Conservation (phyloP, 257 asterid genomes). For the Solanum sejunctum region DNA sequence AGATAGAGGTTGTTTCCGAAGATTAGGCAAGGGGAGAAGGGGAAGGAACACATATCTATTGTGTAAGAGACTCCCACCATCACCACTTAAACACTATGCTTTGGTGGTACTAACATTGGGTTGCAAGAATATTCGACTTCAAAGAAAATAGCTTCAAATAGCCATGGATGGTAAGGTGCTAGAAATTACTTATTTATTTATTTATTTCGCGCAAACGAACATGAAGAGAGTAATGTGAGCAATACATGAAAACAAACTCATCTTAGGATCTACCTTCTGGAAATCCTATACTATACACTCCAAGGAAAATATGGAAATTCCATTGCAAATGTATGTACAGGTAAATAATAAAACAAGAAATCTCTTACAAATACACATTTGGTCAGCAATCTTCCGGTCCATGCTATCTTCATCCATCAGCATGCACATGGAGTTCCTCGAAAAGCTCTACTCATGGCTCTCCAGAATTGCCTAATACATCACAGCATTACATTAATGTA, state of each 20-base stretch:
- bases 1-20: neutral
- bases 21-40: neutral
- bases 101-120: neutral
- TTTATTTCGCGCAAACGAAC: neutral
- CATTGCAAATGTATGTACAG: neutral
- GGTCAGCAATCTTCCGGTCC: neutral
- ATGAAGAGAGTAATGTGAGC: neutral
- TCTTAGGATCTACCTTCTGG: neutral
- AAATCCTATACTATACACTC: neutral
- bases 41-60: neutral
- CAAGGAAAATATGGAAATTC: neutral
- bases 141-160: neutral
- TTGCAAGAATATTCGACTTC: neutral
- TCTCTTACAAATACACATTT: neutral
- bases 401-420: neutral
- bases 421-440: neutral
- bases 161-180: neutral
- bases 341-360: neutral
- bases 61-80: neutral
- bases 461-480: neutral
- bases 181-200: neutral
- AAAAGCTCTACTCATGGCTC: neutral
- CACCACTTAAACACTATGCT: neutral
- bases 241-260: neutral
- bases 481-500: neutral